Evolutionary conservation across 306 rosid genomes (phyloP).

Genomic region (Canavalia gladiata): DNA sequence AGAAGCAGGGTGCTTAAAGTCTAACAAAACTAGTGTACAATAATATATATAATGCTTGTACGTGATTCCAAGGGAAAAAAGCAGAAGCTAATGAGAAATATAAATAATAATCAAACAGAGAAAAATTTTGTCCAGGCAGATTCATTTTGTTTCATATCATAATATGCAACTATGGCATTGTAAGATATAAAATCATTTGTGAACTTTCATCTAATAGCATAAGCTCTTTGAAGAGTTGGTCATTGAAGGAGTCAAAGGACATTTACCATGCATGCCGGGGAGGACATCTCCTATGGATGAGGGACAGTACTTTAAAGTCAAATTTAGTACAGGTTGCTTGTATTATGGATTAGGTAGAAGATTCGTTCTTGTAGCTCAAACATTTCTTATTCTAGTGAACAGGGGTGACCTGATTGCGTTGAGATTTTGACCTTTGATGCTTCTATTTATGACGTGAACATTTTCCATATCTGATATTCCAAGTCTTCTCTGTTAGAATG

Average conservation of each 20-base stretch:
- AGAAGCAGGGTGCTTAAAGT: neutral
- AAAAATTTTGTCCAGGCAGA: conserved; percentile 9
- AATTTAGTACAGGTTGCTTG: neutral
- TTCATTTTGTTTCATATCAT: conserved; percentile 4
- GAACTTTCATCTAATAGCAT: neutral
- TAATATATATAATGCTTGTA: neutral
- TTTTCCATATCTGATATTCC: neutral
- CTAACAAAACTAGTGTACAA: conserved; percentile 9
- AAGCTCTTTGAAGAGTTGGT: conserved; percentile 1
- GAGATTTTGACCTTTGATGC: conserved; percentile 20
- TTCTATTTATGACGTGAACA: conserved; percentile 4
- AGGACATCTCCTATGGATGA: conserved; percentile 1
- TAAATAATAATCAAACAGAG: neutral
- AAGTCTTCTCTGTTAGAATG: conserved; percentile 4
- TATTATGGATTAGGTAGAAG: neutral
- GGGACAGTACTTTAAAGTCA: neutral
- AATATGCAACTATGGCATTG: neutral
- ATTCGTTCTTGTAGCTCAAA: neutral
- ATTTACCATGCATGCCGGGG: neutral
- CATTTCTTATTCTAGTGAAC: conserved; percentile 31
- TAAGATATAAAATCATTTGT: neutral
- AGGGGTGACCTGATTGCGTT: neutral
- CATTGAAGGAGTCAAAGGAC: conserved; percentile 10
- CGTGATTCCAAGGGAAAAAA: conserved; percentile 10
- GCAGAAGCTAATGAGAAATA: conserved; percentile 24